A percentile compares a stretch with the other conserved stretches of the same genome.
These are phyloP conservation scores for Amanita molliuscula DNA, from an alignment of 768 basidiomycete genomes.

Conservation along the genomic window DNA sequence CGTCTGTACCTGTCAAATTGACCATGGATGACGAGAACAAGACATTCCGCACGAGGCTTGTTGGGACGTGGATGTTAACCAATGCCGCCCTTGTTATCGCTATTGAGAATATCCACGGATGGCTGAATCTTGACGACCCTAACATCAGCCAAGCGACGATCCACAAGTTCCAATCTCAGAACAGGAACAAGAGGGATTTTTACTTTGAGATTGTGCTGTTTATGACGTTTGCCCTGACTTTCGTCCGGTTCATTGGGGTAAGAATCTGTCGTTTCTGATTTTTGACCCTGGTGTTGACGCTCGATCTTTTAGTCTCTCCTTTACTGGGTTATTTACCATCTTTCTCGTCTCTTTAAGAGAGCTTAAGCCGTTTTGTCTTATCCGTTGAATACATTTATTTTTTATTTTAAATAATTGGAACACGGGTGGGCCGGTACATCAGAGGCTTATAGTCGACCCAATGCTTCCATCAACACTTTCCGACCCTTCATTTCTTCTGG, in stretches of 20 bases:
- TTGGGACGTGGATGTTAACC: constrained; percentile 67
- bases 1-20: constrained; percentile 47
- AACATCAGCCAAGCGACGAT: not conserved
- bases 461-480: constrained; percentile 54
- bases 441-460: constrained; percentile 13
- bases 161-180: constrained; percentile 6
- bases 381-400: not conserved
- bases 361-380: not conserved
- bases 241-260: constrained; percentile 70
- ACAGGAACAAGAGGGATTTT: constrained; percentile 31
- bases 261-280: constrained; percentile 13
- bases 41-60: constrained; percentile 86
- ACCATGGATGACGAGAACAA: constrained; percentile 84
- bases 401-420: not conserved
- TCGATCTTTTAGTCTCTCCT: not conserved
- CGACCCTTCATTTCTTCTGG: constrained; percentile 56
- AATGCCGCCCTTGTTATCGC: constrained; percentile 67
- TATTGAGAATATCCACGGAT: constrained; percentile 67
- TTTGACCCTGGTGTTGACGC: not conserved
- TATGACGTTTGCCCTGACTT: constrained; percentile 64
- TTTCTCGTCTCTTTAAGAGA: not conserved
- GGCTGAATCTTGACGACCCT: constrained; percentile 24
- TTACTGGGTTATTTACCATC: not conserved
- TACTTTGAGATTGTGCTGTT: constrained; percentile 80
- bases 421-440: too few relatives aligned